A percentile compares a stretch with the other conserved stretches of the same genome.
Conservation (phyloP, 768 basidiomycete genomes). For the Podaxis rugospora region DNA sequence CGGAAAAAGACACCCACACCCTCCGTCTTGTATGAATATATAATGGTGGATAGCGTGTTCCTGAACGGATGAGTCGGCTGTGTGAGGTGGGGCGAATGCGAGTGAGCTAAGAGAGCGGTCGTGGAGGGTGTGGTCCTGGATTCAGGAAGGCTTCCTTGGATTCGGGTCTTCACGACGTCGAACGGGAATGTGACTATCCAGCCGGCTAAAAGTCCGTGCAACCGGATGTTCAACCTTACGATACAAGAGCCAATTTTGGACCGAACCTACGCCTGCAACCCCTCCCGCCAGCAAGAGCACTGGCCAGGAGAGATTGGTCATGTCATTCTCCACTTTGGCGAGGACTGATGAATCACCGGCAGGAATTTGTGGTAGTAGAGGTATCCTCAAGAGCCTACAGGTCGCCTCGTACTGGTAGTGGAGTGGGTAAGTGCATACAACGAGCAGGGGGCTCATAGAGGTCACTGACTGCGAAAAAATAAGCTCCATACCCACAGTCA, state of each 20-base stretch:
- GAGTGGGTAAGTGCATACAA: background rate
- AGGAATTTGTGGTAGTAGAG: conserved; percentile 16
- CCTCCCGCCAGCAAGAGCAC: conserved; percentile 71
- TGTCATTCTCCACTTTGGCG: conserved; percentile 36
- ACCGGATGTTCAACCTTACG: background rate
- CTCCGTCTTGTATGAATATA: conserved; percentile 56
- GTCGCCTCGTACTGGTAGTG: conserved; percentile 57
- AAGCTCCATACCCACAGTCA: conserved; percentile 81
- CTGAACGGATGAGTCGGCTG: conserved; percentile 47
- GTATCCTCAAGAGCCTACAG: conserved; percentile 40
- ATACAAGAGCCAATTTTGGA: background rate
- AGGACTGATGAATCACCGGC: conserved; percentile 26
- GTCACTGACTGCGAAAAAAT: conserved; percentile 67
- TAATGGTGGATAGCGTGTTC: conserved; percentile 52
- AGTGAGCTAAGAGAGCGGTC: conserved; percentile 13
- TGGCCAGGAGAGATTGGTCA: conserved; percentile 39
- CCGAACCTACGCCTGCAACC: conserved; percentile 57
- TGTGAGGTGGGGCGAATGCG: background rate
- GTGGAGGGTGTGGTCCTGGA: background rate
- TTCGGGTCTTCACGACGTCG: conserved; percentile 87
- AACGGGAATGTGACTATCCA: conserved; percentile 85
- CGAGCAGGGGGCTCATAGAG: background rate
- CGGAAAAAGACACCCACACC: conserved; percentile 70
- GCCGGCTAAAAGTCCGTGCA: conserved; percentile 35
- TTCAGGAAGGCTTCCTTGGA: conserved; percentile 50